Conservation (phyloP, 768 basidiomycete species). For the Tylopilus rubrobrunneus region DNA sequence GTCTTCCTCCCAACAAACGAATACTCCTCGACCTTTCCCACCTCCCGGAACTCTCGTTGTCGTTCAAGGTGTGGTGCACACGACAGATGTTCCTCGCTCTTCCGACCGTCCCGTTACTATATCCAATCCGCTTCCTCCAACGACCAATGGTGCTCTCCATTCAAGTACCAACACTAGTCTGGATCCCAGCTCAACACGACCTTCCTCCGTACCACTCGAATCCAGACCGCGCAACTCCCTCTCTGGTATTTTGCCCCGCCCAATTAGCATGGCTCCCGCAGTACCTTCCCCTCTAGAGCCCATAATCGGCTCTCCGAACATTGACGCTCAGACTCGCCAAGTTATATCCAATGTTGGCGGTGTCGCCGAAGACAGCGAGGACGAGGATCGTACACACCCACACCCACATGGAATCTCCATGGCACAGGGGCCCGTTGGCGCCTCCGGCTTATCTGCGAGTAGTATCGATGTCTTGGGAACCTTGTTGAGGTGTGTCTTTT, state of each 20-base stretch:
- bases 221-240: conserved; percentile 33
- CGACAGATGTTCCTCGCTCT: conserved; percentile 56
- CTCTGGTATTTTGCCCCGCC: conserved; percentile 39
- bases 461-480: conserved; percentile 83
- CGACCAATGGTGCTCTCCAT: conserved; percentile 6
- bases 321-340: conserved; percentile 5
- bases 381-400: conserved; percentile 13
- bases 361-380: conserved; percentile 11
- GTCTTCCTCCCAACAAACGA: conserved; percentile 21
- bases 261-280: conserved; percentile 29
- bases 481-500: conserved; percentile 59
- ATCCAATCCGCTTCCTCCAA: conserved; percentile 7
- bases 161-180: conserved; percentile 3
- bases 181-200: conserved; percentile 7
- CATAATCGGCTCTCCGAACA: conserved; percentile 1
- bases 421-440: conserved; percentile 23
- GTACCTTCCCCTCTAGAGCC: conserved; percentile 11
- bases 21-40: conserved; percentile 49
- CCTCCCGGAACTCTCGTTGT: conserved; percentile 78
- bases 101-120: conserved; percentile 19
- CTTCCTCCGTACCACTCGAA: conserved; percentile 27
- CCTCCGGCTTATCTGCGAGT: conserved; percentile 54
- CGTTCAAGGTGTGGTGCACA: conserved; percentile 80
- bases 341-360: neutral
- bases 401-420: conserved; percentile 24